Percentiles rank a stretch among this genome's conserved stretches.
Evolutionary conservation across 495 filamentous ascomycete species (phyloP).

Genomic region (Hypoxylon trugodes): DNA sequence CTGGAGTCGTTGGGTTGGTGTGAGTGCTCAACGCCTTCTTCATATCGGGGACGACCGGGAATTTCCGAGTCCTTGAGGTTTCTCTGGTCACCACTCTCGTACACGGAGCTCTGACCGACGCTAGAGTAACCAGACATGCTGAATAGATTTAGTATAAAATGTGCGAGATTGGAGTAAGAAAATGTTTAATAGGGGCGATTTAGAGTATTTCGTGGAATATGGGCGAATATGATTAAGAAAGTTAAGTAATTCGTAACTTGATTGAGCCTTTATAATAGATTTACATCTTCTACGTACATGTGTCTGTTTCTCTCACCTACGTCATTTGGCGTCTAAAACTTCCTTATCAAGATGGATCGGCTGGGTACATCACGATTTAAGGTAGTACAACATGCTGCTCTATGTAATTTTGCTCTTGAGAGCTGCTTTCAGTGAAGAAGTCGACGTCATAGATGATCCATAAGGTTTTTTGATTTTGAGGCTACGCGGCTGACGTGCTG

Average conservation of each 20-base stretch:
- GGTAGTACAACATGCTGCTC: background rate
- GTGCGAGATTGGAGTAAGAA: background rate
- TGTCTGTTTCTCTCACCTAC: slow-evolving; percentile 11
- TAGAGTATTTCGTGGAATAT: background rate
- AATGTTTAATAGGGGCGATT: no score
- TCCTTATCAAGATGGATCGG: slow-evolving; percentile 19
- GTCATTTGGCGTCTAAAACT: slow-evolving; percentile 20
- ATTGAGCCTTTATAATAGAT: slow-evolving; percentile 18
- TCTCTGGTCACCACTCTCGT: slow-evolving; percentile 71
- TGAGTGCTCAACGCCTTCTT: slow-evolving; percentile 72
- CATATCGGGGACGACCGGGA: slow-evolving; percentile 60
- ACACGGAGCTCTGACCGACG: slow-evolving; percentile 52
- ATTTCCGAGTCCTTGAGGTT: slow-evolving; percentile 67
- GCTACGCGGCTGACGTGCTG: slow-evolving; percentile 15
- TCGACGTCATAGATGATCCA: slow-evolving; percentile 35
- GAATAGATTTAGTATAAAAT: slow-evolving; percentile 7
- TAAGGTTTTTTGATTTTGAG: slow-evolving; percentile 1
- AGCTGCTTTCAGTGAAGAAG: slow-evolving; percentile 11
- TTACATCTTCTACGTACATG: background rate
- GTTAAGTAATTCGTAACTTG: background rate
- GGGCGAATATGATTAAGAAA: background rate
- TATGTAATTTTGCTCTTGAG: background rate
- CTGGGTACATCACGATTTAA: background rate
- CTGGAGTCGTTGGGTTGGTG: slow-evolving; percentile 78
- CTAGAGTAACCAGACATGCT: slow-evolving; percentile 53